phyloP scores from a whole-genome alignment of 208 protist species.

The Trichomonas gallinae region DNA sequence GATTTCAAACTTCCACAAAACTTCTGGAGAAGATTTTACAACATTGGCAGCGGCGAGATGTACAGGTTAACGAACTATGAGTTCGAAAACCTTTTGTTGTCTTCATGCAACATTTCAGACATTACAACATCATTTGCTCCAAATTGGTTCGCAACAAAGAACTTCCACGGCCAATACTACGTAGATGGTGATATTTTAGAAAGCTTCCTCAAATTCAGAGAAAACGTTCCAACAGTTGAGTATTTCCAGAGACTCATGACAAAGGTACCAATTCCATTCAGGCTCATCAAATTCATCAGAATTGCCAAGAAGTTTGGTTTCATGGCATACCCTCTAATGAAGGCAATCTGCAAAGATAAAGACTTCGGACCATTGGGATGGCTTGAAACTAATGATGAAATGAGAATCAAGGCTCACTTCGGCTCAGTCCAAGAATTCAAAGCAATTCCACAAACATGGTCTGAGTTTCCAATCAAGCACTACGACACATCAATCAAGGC shows the following conservation, averaged over 20 bases:
- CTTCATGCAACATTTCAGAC: not conserved
- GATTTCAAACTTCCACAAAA: not conserved
- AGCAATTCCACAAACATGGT: not conserved
- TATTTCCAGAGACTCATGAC: not conserved
- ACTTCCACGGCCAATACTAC: not conserved
- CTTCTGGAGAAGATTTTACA: not conserved
- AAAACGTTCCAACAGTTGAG: not conserved
- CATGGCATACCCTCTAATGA: not conserved
- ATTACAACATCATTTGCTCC: not conserved
- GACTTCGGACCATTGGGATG: not conserved
- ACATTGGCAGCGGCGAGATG: not conserved
- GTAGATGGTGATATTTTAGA: not conserved
- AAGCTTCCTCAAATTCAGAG: not conserved
- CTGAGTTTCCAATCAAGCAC: not conserved
- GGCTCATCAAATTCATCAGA: not conserved
- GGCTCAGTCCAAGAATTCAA: not conserved
- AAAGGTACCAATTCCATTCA: not conserved
- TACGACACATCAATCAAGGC: not conserved
- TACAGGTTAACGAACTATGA: slow-evolving; percentile 15
- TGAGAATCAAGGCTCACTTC: not conserved
- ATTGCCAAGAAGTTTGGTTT: not conserved
- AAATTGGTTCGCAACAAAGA: not conserved
- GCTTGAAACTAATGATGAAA: not conserved
- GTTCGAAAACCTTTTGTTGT: not conserved
- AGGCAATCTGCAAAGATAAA: not conserved